Conservation (phyloP, 2,329 filamentous ascomycete genomes). For the Hymenoscyphus occultus region DNA sequence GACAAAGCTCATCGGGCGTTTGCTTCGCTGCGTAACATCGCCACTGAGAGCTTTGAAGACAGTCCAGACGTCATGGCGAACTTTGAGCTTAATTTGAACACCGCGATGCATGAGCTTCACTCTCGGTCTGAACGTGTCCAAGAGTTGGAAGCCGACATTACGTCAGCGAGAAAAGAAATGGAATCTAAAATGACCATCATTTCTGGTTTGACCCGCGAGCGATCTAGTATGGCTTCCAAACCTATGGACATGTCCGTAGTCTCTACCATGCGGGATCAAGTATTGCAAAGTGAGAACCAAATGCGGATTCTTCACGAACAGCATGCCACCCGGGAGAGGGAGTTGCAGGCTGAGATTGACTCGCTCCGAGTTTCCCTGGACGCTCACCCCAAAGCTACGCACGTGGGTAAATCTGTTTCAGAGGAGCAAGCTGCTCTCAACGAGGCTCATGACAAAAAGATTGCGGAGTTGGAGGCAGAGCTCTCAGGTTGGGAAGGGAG, state of each 20-base stretch:
- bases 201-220: conserved; percentile 85
- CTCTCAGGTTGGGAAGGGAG: conserved; percentile 72
- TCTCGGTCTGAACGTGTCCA: conserved; percentile 84
- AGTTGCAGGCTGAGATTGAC: conserved; percentile 70
- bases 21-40: conserved; percentile 83
- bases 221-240: conserved; percentile 80
- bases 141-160: conserved; percentile 80
- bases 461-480: conserved; percentile 67
- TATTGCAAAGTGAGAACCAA: conserved; percentile 81
- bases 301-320: conserved; percentile 70
- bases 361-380: conserved; percentile 49
- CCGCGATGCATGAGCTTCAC: conserved; percentile 90
- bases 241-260: conserved; percentile 91
- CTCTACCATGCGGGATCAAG: conserved; percentile 79
- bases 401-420: conserved; percentile 17
- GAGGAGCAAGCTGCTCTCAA: conserved; percentile 29
- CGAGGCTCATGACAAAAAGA: conserved; percentile 37
- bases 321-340: conserved; percentile 70
- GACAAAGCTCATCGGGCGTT: conserved; percentile 92
- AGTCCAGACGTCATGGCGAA: conserved; percentile 83
- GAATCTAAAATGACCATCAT: conserved; percentile 96
- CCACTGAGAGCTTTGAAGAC: conserved; percentile 77
- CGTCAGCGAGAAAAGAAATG: conserved; percentile 88
- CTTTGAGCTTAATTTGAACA: conserved; percentile 88
- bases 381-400: conserved; percentile 20